Percentiles rank a stretch among this genome's conserved stretches.
Evolutionary conservation across 139 green algal species (phyloP).

Genomic region (Cymbomonas tetramitiformis): DNA sequence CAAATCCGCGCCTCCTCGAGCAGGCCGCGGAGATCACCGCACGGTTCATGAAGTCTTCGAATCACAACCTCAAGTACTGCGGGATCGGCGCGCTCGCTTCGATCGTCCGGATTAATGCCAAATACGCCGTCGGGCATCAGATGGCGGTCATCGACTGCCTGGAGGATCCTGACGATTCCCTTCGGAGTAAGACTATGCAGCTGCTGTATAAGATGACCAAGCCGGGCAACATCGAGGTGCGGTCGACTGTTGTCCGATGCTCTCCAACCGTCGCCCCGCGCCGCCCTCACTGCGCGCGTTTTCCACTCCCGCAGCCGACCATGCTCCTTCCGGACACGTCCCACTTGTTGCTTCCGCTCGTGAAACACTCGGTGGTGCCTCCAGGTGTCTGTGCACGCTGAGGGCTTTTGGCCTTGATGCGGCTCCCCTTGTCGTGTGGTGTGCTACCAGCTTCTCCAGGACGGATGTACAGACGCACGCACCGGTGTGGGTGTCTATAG

Average conservation of each 20-base stretch:
- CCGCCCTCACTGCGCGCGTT: no score
- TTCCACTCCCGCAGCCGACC: no score
- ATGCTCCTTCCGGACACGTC: no score
- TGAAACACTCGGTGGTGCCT: no score
- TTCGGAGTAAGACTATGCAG: slow-evolving; percentile 87
- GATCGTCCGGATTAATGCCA: slow-evolving; percentile 56
- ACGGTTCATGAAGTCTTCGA: slow-evolving; percentile 52
- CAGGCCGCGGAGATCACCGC: slow-evolving; percentile 52
- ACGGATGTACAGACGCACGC: no score
- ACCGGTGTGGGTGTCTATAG: background rate
- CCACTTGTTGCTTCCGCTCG: no score
- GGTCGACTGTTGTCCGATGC: no score
- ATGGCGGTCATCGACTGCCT: slow-evolving; percentile 92
- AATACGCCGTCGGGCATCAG: slow-evolving; percentile 64
- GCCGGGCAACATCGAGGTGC: slow-evolving; percentile 78
- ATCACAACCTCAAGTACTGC: slow-evolving; percentile 76
- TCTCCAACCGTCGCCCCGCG: slow-evolving; percentile 16
- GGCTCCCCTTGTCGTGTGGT: no score
- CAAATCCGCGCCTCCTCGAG: slow-evolving; percentile 60
- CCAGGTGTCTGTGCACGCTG: no score
- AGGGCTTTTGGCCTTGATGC: no score
- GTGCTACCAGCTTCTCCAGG: no score
- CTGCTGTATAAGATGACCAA: slow-evolving; percentile 91
- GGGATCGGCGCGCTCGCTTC: slow-evolving; percentile 67
- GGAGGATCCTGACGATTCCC: slow-evolving; percentile 79